Conservation (phyloP, 345 rosid genomes). For the Boechera retrofracta region DNA sequence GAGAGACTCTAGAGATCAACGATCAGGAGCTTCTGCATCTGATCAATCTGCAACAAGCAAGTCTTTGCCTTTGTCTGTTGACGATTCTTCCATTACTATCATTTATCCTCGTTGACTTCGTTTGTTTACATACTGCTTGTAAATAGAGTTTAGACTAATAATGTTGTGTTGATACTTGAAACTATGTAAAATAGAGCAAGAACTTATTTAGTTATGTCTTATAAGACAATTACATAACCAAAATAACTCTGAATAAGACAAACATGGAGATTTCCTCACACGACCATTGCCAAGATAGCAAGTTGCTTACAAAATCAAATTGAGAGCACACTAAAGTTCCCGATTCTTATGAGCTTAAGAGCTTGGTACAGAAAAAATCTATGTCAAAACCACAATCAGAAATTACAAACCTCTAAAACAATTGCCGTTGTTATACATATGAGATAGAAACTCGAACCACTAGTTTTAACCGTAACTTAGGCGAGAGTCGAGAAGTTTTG, state of each 20-base stretch:
- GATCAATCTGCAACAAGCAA: slow-evolving; percentile 37
- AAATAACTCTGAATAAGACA: background rate
- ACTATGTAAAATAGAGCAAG: slow-evolving; percentile 17
- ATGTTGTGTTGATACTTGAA: background rate
- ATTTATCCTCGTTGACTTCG: slow-evolving; percentile 49
- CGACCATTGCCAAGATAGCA: slow-evolving; percentile 42
- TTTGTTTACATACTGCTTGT: background rate
- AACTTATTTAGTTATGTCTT: slow-evolving; percentile 21
- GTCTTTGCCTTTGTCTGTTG: slow-evolving; percentile 41
- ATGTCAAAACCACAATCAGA: slow-evolving; percentile 35
- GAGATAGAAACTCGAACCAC: background rate
- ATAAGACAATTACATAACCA: background rate
- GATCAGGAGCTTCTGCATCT: slow-evolving; percentile 24
- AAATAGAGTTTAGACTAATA: background rate
- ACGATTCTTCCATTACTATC: slow-evolving; percentile 47
- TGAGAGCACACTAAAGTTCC: background rate
- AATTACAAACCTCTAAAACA: slow-evolving; percentile 33
- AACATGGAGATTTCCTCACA: slow-evolving; percentile 9
- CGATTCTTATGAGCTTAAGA: slow-evolving; percentile 5
- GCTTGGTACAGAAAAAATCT: slow-evolving; percentile 28
- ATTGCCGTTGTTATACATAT: slow-evolving; percentile 23
- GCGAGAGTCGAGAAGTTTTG: slow-evolving; percentile 56
- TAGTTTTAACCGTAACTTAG: slow-evolving; percentile 48
- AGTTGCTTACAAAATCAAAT: slow-evolving; percentile 20
- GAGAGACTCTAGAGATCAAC: slow-evolving; percentile 12